These are phyloP conservation scores for Gamsiella multidivaricata DNA, from an alignment of 192 early-diverging fungal species.

Conservation along the genomic window DNA sequence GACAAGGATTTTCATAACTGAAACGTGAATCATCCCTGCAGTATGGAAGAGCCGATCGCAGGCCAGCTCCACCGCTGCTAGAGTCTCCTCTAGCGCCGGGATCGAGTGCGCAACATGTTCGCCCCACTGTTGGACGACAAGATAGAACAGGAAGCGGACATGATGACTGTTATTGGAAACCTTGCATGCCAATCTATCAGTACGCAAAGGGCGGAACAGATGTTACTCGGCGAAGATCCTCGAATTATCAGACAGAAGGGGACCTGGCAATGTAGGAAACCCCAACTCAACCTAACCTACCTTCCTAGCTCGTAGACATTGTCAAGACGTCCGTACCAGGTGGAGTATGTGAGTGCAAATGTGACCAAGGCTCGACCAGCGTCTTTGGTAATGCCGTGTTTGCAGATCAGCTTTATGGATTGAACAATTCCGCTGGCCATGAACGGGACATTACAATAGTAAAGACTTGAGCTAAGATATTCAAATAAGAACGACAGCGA, in stretches of 20 bases:
- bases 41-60: slow-evolving; percentile 51
- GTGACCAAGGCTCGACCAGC: slow-evolving; percentile 39
- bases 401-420: slow-evolving; percentile 29
- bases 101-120: slow-evolving; percentile 36
- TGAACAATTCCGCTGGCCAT: slow-evolving; percentile 31
- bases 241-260: neutral
- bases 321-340: slow-evolving; percentile 38
- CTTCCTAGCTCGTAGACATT: slow-evolving; percentile 43
- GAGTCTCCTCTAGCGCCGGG: slow-evolving; percentile 38
- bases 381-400: slow-evolving; percentile 46
- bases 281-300: slow-evolving; percentile 14
- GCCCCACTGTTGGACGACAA: slow-evolving; percentile 51
- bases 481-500: neutral
- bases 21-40: slow-evolving; percentile 46
- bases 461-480: slow-evolving; percentile 33
- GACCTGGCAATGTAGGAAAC: no score
- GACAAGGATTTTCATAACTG: slow-evolving; percentile 32
- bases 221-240: no score
- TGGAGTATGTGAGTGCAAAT: slow-evolving; percentile 43
- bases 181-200: slow-evolving; percentile 22
- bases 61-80: slow-evolving; percentile 45
- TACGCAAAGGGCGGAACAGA: neutral
- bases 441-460: slow-evolving; percentile 44
- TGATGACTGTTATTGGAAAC: slow-evolving; percentile 42
- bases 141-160: slow-evolving; percentile 40